phyloP scores from a whole-genome alignment of 164 flowering plant genomes.

The Umbellularia californica region DNA sequence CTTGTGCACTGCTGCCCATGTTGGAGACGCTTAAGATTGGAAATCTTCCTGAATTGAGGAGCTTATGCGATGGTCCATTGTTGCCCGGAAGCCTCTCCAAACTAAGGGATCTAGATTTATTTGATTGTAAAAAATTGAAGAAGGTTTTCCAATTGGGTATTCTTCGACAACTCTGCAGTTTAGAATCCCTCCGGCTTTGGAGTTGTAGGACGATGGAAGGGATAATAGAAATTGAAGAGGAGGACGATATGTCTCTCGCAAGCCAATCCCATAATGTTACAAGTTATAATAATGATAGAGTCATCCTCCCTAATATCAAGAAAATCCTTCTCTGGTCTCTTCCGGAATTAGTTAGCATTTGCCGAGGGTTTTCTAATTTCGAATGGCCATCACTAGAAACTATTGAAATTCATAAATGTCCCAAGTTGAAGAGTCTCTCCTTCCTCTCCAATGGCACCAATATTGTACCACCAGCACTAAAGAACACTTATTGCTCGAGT shows the following conservation, averaged over 20 bases:
- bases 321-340: background rate
- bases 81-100: background rate
- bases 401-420: accelerated
- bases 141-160: background rate
- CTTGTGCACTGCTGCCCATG: too few relatives aligned
- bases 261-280: too few relatives aligned
- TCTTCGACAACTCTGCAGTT: background rate
- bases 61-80: too few relatives aligned
- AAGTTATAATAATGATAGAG: too few relatives aligned
- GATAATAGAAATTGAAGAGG: background rate
- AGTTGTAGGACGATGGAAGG: background rate
- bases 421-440: too few relatives aligned
- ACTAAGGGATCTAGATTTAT: background rate
- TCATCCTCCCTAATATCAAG: background rate
- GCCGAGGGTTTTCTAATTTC: background rate
- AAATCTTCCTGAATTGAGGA: too few relatives aligned
- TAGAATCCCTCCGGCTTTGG: background rate
- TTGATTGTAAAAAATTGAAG: background rate
- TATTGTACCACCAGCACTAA: too few relatives aligned
- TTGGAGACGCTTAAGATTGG: too few relatives aligned
- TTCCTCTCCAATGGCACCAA: too few relatives aligned
- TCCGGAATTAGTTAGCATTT: background rate
- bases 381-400: too few relatives aligned
- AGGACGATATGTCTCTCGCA: too few relatives aligned
- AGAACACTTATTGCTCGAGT: too few relatives aligned